Evolutionary conservation across 2,329 filamentous ascomycete species (phyloP).

Genomic region (Fusarium pseudocircinatum): DNA sequence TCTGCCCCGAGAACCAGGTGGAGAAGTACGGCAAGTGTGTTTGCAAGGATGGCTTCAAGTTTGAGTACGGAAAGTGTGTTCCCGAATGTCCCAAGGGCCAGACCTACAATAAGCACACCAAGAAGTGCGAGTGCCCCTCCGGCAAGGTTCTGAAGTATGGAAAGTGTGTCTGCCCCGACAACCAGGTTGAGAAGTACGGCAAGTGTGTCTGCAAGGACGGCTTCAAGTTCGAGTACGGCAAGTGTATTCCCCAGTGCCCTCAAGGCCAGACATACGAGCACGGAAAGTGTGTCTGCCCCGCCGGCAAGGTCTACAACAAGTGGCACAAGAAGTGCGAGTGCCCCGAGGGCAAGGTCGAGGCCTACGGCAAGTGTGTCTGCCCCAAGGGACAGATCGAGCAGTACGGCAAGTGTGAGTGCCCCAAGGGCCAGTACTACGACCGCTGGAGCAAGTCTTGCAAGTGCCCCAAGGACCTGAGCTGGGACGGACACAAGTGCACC

Average conservation of each 20-base stretch:
- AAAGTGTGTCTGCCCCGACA: conserved; percentile 11
- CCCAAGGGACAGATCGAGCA: conserved; percentile 12
- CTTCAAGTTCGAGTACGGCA: conserved; percentile 8
- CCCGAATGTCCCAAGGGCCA: conserved; percentile 7
- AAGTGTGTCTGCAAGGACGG: conserved; percentile 13
- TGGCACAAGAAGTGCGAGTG: conserved; percentile 20
- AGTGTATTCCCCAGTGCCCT: conserved; percentile 17
- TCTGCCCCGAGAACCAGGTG: conserved; percentile 2
- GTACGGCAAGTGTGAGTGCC: conserved; percentile 24
- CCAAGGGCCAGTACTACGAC: conserved; percentile 32
- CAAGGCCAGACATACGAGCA: neutral
- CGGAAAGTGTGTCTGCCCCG: conserved; percentile 22
- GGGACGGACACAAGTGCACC: conserved; percentile 27
- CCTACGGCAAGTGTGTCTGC: conserved; percentile 23
- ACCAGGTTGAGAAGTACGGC: neutral
- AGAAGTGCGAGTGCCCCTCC: conserved; percentile 15
- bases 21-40: conserved; percentile 4
- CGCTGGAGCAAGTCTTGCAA: conserved; percentile 32
- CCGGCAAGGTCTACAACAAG: conserved; percentile 9
- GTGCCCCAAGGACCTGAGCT: conserved; percentile 32
- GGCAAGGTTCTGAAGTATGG: conserved; percentile 7
- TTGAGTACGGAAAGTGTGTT: conserved; percentile 19
- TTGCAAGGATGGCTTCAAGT: conserved; percentile 6
- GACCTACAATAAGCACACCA: neutral
- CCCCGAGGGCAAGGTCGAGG: conserved; percentile 8